These are phyloP conservation scores for Amanita thiersii DNA, from an alignment of 768 basidiomycete genomes.

Conservation along the genomic window DNA sequence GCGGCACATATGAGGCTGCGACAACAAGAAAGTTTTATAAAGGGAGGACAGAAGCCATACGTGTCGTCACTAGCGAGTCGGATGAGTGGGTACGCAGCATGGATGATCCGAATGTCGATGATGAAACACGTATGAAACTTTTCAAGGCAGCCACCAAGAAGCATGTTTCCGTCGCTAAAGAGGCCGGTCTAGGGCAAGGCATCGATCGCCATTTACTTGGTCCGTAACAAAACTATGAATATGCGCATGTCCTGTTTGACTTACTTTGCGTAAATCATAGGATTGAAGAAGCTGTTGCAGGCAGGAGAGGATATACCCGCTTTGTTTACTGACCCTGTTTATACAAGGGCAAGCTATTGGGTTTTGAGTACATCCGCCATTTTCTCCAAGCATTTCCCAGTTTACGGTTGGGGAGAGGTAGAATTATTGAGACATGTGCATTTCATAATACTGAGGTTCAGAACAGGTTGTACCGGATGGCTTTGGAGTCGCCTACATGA, in stretches of 20 bases:
- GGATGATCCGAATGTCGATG: slow-evolving; percentile 39
- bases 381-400: slow-evolving; percentile 75
- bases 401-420: slow-evolving; percentile 92
- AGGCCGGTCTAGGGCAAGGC: slow-evolving; percentile 61
- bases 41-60: slow-evolving; percentile 91
- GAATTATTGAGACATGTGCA: slow-evolving; percentile 11
- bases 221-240: slow-evolving; percentile 22
- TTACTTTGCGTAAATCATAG: slow-evolving; percentile 23
- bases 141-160: slow-evolving; percentile 55
- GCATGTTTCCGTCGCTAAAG: slow-evolving; percentile 60
- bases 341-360: slow-evolving; percentile 71
- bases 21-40: slow-evolving; percentile 84
- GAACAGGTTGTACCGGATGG: slow-evolving; percentile 81
- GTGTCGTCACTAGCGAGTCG: slow-evolving; percentile 70
- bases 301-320: slow-evolving; percentile 58
- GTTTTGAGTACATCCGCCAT: slow-evolving; percentile 85
- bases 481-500: slow-evolving; percentile 92
- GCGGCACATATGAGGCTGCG: slow-evolving; percentile 91
- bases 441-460: background rate
- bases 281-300: slow-evolving; percentile 60
- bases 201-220: slow-evolving; percentile 88
- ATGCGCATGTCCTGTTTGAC: background rate
- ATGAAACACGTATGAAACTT: slow-evolving; percentile 38
- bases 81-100: slow-evolving; percentile 74
- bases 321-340: slow-evolving; percentile 71